Evolutionary conservation across 1,284 basidiomycete species (phyloP), one percentile per base, ranked within the genome.

Genomic region (Butyriboletus appendiculatus): DNA sequence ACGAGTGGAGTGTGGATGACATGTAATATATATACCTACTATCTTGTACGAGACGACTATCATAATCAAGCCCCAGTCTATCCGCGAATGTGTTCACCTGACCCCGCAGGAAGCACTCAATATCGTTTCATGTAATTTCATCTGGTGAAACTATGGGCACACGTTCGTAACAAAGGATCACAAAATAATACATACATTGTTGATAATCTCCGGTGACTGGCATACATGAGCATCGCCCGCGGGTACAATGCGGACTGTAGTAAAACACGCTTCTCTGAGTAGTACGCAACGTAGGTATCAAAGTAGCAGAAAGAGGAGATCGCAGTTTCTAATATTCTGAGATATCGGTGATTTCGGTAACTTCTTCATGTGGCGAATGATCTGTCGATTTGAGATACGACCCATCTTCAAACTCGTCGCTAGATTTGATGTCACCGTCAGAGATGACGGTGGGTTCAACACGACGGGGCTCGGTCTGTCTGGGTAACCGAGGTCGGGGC

Each of bases 1-100:
- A 93, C 64, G 76, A 85, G 59, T 95, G 90, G 89, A 85, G 90
- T 60, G 87, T 90, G 53, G 94, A 96, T 60, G 94, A 96, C 65
- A 94, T 96, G 94, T 96, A 81, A 69, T 40, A 34, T 46, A 35
- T 48, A 45, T 55, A 15, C 48, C 34, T 42, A 30, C 30, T 43
- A 43, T 38, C 16, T 48, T 35, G 41, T 54, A 49, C 37, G 26
- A 40, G 42, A 42, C 44, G 30, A 26, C 33, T 6, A 28, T 28
- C 46, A 22, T 47, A 30, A 39, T 50, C 30, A 16, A 32, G 26
- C 39, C 11, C 20, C 45, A 41, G 11, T 28, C 28, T 28, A 34
- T 37, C 39, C 24, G 10, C 11, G 22, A 28, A 28, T n/a, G 22
- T 40, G 30, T 24, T 44, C 39, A 42, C 55, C 38, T 40, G 51